phyloP scores from a whole-genome alignment of 139 green algal species.

The Volvox africanus region DNA sequence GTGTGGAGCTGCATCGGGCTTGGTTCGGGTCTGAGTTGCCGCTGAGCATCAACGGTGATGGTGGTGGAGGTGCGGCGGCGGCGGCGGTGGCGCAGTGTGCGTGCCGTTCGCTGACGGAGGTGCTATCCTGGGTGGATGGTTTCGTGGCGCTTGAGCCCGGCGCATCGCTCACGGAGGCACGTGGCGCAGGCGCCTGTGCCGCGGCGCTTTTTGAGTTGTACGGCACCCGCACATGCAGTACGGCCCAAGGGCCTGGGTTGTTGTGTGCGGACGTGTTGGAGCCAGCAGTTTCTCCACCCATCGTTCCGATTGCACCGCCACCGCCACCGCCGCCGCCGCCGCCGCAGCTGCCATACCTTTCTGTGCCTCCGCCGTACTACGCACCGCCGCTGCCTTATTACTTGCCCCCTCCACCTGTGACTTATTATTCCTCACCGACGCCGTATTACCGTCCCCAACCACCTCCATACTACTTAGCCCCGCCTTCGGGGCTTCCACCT shows the following conservation, averaged over 20 bases:
- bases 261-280: constrained; percentile 4
- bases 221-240: background rate
- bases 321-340: background rate
- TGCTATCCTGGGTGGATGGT: background rate
- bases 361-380: background rate
- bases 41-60: background rate
- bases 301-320: background rate
- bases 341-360: too few species aligned
- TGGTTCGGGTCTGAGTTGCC: background rate
- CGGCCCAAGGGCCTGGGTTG: background rate
- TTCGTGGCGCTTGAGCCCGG: background rate
- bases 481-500: too few species aligned
- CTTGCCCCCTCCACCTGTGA: background rate
- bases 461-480: background rate
- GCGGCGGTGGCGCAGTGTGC: background rate
- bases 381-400: background rate
- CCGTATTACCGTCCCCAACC: background rate
- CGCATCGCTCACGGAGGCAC: background rate
- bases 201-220: background rate
- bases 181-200: background rate
- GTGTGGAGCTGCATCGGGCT: background rate
- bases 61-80: too few species aligned
- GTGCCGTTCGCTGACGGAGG: background rate
- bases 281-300: background rate
- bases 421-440: background rate